Evolutionary conservation across 768 basidiomycete species (phyloP).

Genomic region (Hysterangium stoloniferum): DNA sequence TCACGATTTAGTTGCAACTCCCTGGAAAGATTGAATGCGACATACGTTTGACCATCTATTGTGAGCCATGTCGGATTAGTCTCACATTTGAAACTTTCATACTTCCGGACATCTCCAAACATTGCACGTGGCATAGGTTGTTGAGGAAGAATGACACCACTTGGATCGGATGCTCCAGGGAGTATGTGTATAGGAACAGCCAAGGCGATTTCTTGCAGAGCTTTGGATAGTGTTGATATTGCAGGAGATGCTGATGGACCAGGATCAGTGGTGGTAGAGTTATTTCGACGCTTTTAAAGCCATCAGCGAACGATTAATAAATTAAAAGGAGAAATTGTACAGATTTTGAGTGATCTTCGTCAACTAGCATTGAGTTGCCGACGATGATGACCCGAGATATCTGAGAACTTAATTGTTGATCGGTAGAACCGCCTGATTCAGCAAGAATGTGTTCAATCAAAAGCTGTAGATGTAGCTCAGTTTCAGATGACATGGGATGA

Average conservation of each 20-base stretch:
- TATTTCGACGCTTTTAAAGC: not conserved
- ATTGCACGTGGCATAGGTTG: constrained; percentile 89
- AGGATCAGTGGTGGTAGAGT: not conserved
- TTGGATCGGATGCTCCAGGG: constrained; percentile 83
- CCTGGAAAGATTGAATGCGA: constrained; percentile 10
- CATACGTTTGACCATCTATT: constrained; percentile 35
- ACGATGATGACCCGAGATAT: constrained; percentile 84
- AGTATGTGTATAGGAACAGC: constrained; percentile 82
- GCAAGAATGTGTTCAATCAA: constrained; percentile 86
- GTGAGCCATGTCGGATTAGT: constrained; percentile 89
- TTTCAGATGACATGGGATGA: constrained; percentile 43
- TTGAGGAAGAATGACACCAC: constrained; percentile 86
- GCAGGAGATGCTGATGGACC: constrained; percentile 3
- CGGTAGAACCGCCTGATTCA: constrained; percentile 65
- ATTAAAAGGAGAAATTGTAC: not conserved
- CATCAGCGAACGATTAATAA: not conserved
- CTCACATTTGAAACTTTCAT: constrained; percentile 62
- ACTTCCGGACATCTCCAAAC: constrained; percentile 58
- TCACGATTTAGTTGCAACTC: constrained; percentile 8
- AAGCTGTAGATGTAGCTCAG: constrained; percentile 67
- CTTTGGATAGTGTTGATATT: constrained; percentile 8
- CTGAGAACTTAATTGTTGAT: constrained; percentile 55
- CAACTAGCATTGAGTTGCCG: constrained; percentile 56
- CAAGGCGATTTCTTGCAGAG: constrained; percentile 63
- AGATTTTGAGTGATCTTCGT: not conserved